Conservation (phyloP, 164 flowering plant species). For the Protea cynaroides region DNA sequence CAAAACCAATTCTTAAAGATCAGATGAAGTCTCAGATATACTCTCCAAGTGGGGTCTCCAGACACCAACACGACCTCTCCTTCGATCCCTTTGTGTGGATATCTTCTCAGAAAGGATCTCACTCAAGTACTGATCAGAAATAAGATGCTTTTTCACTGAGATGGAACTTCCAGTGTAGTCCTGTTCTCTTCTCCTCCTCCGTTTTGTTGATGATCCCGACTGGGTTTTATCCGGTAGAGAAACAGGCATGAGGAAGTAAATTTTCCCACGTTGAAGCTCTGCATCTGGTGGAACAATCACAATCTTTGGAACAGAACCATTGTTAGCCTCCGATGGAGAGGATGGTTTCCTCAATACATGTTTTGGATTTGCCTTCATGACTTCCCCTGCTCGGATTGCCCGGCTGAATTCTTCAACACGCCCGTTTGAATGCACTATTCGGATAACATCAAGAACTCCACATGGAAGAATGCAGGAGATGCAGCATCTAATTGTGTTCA, state of each 20-base stretch:
- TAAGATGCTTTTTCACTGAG: conserved; percentile 21
- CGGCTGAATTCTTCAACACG: neutral
- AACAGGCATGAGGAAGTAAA: conserved; percentile 79
- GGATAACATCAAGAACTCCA: conserved; percentile 69
- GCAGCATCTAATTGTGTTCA: neutral
- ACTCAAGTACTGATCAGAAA: conserved; percentile 67
- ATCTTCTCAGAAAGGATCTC: conserved; percentile 74
- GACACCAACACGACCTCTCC: conserved; percentile 70
- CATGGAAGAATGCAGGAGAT: conserved; percentile 36
- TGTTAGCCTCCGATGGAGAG: conserved; percentile 27
- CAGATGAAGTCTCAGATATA: neutral
- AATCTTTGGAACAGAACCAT: conserved; percentile 40
- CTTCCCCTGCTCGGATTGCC: conserved; percentile 43
- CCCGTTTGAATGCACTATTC: neutral
- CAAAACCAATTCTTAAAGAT: neutral
- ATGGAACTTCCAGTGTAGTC: conserved; percentile 1
- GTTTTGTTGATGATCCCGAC: conserved; percentile 24
- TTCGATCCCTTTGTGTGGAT: conserved; percentile 55
- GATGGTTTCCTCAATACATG: conserved; percentile 77
- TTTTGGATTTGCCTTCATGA: conserved; percentile 79
- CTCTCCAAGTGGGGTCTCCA: conserved; percentile 64
- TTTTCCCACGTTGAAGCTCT: conserved; percentile 84
- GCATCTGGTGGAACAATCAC: conserved; percentile 81
- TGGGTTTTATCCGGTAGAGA: conserved; percentile 20
- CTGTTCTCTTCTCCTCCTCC: conserved; percentile 19